Evolutionary conservation across 2,329 filamentous ascomycete genomes (phyloP).

Genomic region (Calonectria pteridis): DNA sequence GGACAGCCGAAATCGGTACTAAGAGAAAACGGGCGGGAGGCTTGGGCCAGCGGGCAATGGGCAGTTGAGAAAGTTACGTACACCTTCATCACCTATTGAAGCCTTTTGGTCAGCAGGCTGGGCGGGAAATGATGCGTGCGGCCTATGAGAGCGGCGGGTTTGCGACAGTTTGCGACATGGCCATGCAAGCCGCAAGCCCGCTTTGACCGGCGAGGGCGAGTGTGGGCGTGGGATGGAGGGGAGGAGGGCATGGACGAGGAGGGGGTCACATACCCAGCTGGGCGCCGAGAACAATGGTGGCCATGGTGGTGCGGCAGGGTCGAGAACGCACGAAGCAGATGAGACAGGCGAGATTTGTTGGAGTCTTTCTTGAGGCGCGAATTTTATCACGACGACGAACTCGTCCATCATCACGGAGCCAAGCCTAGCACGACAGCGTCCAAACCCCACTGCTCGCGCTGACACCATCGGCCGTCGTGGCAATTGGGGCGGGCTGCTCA

Average conservation of each 20-base stretch:
- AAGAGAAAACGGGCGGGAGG: background rate
- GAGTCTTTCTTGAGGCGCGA: background rate
- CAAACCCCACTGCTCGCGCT: background rate
- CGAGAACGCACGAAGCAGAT: background rate
- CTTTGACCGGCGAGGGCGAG: slow-evolving; percentile 3
- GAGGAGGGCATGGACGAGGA: background rate
- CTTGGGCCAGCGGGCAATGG: background rate
- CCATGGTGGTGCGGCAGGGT: background rate
- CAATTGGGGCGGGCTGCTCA: background rate
- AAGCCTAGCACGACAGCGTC: background rate
- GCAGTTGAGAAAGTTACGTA: background rate
- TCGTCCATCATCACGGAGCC: background rate
- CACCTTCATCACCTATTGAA: slow-evolving; percentile 11
- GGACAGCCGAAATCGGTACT: slow-evolving; percentile 3
- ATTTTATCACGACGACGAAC: background rate
- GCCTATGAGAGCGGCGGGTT: background rate
- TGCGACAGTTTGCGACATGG: slow-evolving; percentile 5
- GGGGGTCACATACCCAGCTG: background rate
- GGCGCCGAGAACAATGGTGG: slow-evolving; percentile 6
- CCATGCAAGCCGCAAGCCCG: slow-evolving; percentile 13
- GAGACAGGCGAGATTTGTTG: background rate
- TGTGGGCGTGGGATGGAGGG: background rate
- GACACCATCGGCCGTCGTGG: background rate
- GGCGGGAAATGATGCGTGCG: background rate
- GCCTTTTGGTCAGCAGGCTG: slow-evolving; percentile 3